These are phyloP conservation scores for Podospora fimiseda DNA, from an alignment of 495 filamentous ascomycete genomes.

Conservation along the genomic window DNA sequence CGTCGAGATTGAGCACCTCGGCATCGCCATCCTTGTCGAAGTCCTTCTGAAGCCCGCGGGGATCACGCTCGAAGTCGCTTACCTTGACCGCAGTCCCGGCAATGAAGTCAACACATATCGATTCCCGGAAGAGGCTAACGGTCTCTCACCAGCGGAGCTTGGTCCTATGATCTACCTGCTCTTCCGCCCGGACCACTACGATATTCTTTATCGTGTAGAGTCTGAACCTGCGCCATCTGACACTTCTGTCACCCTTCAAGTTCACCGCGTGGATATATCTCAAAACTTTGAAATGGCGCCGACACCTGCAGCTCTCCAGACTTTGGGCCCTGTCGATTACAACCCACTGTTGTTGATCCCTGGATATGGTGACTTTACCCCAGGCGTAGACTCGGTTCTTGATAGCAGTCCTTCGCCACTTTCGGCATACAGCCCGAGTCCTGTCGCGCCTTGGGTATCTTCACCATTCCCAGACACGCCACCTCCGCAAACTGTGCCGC, in stretches of 20 bases:
- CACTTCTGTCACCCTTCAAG: conserved; percentile 45
- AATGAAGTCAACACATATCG: conserved; percentile 70
- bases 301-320: conserved; percentile 34
- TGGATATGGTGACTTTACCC: conserved; percentile 28
- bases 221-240: conserved; percentile 46
- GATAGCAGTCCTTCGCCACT: conserved; percentile 25
- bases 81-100: conserved; percentile 83
- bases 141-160: conserved; percentile 39
- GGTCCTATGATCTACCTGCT: conserved; percentile 46
- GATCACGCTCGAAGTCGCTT: conserved; percentile 79
- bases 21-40: conserved; percentile 68
- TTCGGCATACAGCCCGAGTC: conserved; percentile 32
- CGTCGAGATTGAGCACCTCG: conserved; percentile 84
- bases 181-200: conserved; percentile 78
- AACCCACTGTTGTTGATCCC: conserved; percentile 42
- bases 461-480: conserved; percentile 32
- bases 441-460: conserved; percentile 37
- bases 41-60: conserved; percentile 73
- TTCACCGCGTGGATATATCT: conserved; percentile 43
- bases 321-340: conserved; percentile 33
- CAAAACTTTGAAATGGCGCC: conserved; percentile 33
- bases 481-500: conserved; percentile 22
- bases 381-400: conserved; percentile 25
- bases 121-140: conserved; percentile 52
- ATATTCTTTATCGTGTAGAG: conserved; percentile 78